These are phyloP conservation scores for Leonotis leonurus DNA, from an alignment of 257 asterid species.

Conservation along the genomic window DNA sequence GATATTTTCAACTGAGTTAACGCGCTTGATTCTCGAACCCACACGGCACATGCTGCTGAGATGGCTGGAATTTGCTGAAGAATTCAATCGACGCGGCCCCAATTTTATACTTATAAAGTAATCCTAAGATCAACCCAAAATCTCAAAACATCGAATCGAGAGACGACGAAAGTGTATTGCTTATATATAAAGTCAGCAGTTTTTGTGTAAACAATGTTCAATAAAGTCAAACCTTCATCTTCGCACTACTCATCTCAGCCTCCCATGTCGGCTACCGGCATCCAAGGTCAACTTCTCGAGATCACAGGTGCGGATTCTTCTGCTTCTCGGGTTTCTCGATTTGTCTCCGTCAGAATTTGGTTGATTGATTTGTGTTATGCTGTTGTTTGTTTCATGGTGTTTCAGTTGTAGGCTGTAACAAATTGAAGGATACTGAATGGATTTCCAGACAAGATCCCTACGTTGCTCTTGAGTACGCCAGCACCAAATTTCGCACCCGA, in stretches of 20 bases:
- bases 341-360: background rate
- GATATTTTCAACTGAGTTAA: background rate
- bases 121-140: background rate
- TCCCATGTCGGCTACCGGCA: conserved; percentile 68
- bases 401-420: conserved; percentile 70
- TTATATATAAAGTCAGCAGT: background rate
- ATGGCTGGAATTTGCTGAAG: background rate
- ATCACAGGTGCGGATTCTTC: conserved; percentile 55
- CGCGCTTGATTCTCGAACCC: background rate
- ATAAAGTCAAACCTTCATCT: conserved; percentile 14
- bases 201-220: background rate
- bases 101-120: background rate
- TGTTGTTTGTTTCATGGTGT: background rate
- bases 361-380: background rate
- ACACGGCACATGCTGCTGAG: background rate
- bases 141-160: background rate
- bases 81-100: background rate
- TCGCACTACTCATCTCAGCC: background rate
- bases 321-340: background rate
- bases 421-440: conserved; percentile 84
- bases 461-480: conserved; percentile 73
- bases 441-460: conserved; percentile 96
- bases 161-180: background rate
- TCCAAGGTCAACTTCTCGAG: conserved; percentile 88
- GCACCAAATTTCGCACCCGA: conserved; percentile 74